Evolutionary conservation across 1,139 yeast genomes (phyloP).

Genomic region (Yamadazyma taylorii): DNA sequence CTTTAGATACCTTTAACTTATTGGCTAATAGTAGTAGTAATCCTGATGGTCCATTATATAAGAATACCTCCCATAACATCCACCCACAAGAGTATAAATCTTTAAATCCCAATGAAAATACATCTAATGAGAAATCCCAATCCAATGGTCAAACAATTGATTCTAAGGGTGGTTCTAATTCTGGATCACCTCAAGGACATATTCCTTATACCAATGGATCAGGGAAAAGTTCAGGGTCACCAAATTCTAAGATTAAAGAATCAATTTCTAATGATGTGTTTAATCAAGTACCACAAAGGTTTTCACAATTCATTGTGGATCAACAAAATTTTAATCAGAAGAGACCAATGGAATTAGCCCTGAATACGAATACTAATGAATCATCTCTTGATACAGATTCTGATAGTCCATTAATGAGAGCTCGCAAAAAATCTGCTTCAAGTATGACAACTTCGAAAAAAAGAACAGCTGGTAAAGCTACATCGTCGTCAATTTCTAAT

Average conservation of each 20-base stretch:
- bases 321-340: constrained; percentile 32
- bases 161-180: background rate
- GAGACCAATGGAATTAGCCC: constrained; percentile 27
- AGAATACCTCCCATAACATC: constrained; percentile 22
- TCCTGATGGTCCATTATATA: constrained; percentile 19
- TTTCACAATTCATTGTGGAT: constrained; percentile 43
- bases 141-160: background rate
- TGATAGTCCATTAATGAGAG: constrained; percentile 5
- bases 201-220: too few relatives aligned
- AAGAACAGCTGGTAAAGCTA: too few relatives aligned
- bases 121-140: constrained; percentile 9
- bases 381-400: constrained; percentile 24
- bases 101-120: constrained; percentile 1
- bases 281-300: constrained; percentile 42
- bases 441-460: constrained; percentile 4
- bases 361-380: constrained; percentile 18
- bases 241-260: constrained; percentile 6
- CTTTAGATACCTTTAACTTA: constrained; percentile 35
- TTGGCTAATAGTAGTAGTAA: constrained; percentile 12
- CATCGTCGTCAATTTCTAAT: constrained; percentile 5
- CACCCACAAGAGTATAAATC: constrained; percentile 1
- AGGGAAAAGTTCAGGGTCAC: background rate
- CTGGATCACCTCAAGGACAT: too few relatives aligned
- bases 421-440: constrained; percentile 8
- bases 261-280: constrained; percentile 12